Evolutionary conservation across 768 basidiomycete species (phyloP), one percentile per base, ranked within the genome.

Genomic region (Tephrocybe sp.): DNA sequence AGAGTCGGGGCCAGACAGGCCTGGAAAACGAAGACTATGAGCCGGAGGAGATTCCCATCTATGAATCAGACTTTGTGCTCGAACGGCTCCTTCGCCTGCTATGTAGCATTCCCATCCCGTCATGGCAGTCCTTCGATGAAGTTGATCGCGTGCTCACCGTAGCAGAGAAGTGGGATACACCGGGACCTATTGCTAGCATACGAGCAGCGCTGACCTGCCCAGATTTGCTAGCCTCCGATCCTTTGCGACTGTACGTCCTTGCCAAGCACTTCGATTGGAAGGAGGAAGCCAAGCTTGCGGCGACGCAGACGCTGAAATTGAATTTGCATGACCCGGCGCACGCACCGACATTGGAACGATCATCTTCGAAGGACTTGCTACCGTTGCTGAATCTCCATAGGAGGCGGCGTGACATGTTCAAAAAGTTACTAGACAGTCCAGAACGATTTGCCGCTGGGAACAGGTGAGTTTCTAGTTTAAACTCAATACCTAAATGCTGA

Each of bases 101-200:
- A 30, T 79, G 72, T 31, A 83, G 84, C 15, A 70, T 83, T 10
- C 67, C 76, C 0, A 70, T 81, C 11, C 70, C 73, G 2, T 63
- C 67, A 3, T 74, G 79, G 58, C 66, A 69, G 30, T 76, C 77
- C 3, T 78, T 77, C 54, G 79, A 82, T 53, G 64, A 65, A 12
- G 63, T 84, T 31, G 82, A 82, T 45, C 67, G 73, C 8, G 69
- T 88, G 4, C 64, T 88, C 23, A 71, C 67, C 34, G 73, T 83
- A 1, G 82, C 84, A 2, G 83, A 88, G 57, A 86, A 84, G 59
- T 88, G 86, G 75, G 84, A 85, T 41, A 80, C 83, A 60, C 79
- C 77, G 0, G 83, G 83, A 0, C 80, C 83, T 3, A 67, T 73
- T 31, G 75, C 80, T 10, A 71, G 72, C 56, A 72, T 87, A 49